Percentiles rank a stretch among this genome's conserved stretches.
Conservation (phyloP, 768 basidiomycete genomes). For the Suillus bovinus region DNA sequence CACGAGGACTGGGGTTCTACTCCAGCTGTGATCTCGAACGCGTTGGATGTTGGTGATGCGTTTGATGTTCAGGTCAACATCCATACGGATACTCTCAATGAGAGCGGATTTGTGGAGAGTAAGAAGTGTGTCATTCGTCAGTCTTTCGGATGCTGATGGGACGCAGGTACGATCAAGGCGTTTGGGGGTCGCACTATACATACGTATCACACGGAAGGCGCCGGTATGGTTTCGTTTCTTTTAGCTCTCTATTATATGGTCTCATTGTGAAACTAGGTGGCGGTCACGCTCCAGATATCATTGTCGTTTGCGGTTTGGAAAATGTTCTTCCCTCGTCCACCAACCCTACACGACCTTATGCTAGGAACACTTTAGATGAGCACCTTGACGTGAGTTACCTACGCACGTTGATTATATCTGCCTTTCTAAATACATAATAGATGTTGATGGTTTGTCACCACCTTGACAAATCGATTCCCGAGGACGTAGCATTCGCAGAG, state of each 20-base stretch:
- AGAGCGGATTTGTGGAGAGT: slow-evolving; percentile 97
- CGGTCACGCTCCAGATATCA: slow-evolving; percentile 97
- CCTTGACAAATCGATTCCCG: slow-evolving; percentile 85
- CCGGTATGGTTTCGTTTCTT: slow-evolving; percentile 48
- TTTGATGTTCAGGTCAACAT: slow-evolving; percentile 98
- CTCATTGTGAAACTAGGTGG: slow-evolving; percentile 52
- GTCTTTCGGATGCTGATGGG: slow-evolving; percentile 12
- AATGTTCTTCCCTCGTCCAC: slow-evolving; percentile 97
- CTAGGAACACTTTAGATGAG: slow-evolving; percentile 91
- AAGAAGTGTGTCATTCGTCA: slow-evolving; percentile 24
- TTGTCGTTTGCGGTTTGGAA: slow-evolving; percentile 87
- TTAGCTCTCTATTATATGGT: background rate
- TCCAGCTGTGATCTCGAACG: slow-evolving; percentile 75
- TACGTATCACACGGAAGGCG: slow-evolving; percentile 96
- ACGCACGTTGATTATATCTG: background rate
- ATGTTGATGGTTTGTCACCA: slow-evolving; percentile 99
- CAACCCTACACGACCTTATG: slow-evolving; percentile 93
- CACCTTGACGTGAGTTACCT: slow-evolving; percentile 80
- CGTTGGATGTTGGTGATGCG: slow-evolving; percentile 80
- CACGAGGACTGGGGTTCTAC: slow-evolving; percentile 99
- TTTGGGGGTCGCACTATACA: slow-evolving; percentile 93
- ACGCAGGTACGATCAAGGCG: slow-evolving; percentile 79
- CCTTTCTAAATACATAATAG: slow-evolving; percentile 40
- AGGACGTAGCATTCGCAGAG: slow-evolving; percentile 95
- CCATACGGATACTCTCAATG: slow-evolving; percentile 96